phyloP scores from a whole-genome alignment of 768 basidiomycete species.

The Kwoniella dendrophila region DNA sequence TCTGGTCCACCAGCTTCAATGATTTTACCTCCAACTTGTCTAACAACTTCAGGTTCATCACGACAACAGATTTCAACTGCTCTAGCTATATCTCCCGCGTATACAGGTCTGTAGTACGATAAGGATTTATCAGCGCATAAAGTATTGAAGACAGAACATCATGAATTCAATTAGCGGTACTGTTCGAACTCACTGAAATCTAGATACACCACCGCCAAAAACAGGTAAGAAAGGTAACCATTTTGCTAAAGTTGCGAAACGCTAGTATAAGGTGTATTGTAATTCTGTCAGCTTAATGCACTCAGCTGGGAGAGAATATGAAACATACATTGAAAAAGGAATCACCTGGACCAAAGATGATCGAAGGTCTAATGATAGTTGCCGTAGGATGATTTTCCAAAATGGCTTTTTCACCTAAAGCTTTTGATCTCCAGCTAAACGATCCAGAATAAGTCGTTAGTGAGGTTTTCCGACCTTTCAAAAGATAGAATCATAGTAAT shows the following conservation, averaged over 20 bases:
- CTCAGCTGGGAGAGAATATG: neutral
- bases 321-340: slow-evolving; percentile 70
- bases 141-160: too few species aligned
- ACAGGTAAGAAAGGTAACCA: slow-evolving; percentile 74
- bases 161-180: too few species aligned
- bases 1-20: slow-evolving; percentile 63
- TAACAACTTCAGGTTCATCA: slow-evolving; percentile 57
- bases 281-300: too few species aligned
- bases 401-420: slow-evolving; percentile 65
- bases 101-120: slow-evolving; percentile 64
- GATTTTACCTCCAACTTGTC: slow-evolving; percentile 59
- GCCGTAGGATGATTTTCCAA: slow-evolving; percentile 60
- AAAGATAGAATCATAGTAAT: too few species aligned
- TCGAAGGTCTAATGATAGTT: slow-evolving; percentile 70
- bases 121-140: too few species aligned
- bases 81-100: slow-evolving; percentile 68
- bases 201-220: slow-evolving; percentile 68
- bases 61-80: slow-evolving; percentile 66
- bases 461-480: too few species aligned
- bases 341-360: slow-evolving; percentile 76
- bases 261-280: slow-evolving; percentile 55
- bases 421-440: slow-evolving; percentile 55
- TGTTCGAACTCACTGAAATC: slow-evolving; percentile 61
- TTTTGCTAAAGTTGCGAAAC: slow-evolving; percentile 66
- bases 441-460: too few species aligned